Evolutionary conservation across 129 eudicot species (phyloP).

Genomic region (Escallonia rubra): DNA sequence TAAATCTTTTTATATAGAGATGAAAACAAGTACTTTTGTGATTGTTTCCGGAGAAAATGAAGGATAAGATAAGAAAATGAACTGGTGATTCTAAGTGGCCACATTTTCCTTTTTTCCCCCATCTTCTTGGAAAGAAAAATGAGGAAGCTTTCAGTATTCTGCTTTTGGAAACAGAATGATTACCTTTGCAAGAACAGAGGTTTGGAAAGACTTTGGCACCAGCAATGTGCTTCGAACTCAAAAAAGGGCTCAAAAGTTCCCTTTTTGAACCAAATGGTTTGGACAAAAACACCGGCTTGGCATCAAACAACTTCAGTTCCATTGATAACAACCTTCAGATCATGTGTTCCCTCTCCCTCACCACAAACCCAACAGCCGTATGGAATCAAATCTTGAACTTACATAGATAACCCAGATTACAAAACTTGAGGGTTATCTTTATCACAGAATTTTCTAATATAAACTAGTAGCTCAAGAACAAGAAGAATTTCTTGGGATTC

Average conservation of each 20-base stretch:
- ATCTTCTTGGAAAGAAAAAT: background rate
- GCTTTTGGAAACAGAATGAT: background rate
- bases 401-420: background rate
- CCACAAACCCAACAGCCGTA: slow-evolving; percentile 10
- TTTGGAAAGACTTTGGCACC: slow-evolving; percentile 17
- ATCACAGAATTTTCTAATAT: slow-evolving; percentile 5
- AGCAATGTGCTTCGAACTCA: slow-evolving; percentile 23
- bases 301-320: slow-evolving; percentile 45
- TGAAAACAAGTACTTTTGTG: background rate
- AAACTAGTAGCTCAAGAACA: slow-evolving; percentile 19
- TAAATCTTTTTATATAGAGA: background rate
- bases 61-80: background rate
- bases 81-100: background rate
- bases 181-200: slow-evolving; percentile 66
- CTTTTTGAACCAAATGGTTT: slow-evolving; percentile 28
- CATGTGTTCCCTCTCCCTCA: slow-evolving; percentile 16
- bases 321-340: slow-evolving; percentile 16
- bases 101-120: background rate
- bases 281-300: slow-evolving; percentile 25
- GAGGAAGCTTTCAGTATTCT: background rate
- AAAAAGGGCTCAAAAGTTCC: slow-evolving; percentile 25
- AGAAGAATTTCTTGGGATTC: slow-evolving; percentile 28
- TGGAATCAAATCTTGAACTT: background rate
- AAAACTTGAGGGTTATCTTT: slow-evolving; percentile 3
- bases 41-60: background rate